A percentile compares a stretch with the other conserved stretches of the same genome.
Evolutionary conservation across 352 stramenopile species (phyloP).

Genomic region (Halophytophthora batemanensis): DNA sequence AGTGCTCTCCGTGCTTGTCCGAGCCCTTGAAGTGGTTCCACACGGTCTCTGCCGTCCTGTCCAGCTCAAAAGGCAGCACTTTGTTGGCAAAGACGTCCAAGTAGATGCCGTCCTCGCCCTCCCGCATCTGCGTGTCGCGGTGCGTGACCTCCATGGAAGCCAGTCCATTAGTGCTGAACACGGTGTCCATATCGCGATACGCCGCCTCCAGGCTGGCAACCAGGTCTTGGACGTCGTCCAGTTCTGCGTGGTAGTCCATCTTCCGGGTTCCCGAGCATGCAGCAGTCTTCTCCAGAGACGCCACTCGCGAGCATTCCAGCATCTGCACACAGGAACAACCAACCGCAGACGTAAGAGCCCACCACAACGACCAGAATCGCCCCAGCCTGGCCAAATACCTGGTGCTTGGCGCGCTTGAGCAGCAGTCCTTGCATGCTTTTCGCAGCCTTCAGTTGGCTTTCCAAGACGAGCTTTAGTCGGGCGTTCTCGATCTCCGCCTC

Average conservation of each 20-base stretch:
- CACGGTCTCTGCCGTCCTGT: constrained; percentile 23
- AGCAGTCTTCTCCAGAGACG: constrained; percentile 13
- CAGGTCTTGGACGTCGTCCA: constrained; percentile 26
- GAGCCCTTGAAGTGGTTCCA: constrained; percentile 36
- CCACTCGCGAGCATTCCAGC: constrained; percentile 23
- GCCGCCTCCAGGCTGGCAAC: constrained; percentile 27
- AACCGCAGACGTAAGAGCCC: not conserved
- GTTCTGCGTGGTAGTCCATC: constrained; percentile 23
- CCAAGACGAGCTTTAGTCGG: constrained; percentile 35
- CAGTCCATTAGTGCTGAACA: constrained; percentile 38
- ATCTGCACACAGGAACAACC: constrained; percentile 8
- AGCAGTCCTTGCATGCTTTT: constrained; percentile 37
- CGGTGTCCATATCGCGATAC: constrained; percentile 30
- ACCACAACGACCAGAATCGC: constrained; percentile 6
- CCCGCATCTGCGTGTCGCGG: constrained; percentile 28
- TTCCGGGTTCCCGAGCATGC: constrained; percentile 20
- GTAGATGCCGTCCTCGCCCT: constrained; percentile 27
- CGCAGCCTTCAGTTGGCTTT: constrained; percentile 38
- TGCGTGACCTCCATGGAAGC: constrained; percentile 24
- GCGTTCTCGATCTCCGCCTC: constrained; percentile 40
- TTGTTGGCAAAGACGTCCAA: constrained; percentile 43
- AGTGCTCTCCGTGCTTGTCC: constrained; percentile 23
- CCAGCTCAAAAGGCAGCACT: constrained; percentile 38
- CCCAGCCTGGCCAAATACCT: constrained; percentile 11
- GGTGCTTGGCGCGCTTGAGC: constrained; percentile 31